Base-by-base conservation (phyloP, 805 yeast genomes). In the Metschnikowia baotianmanensis region DNA sequence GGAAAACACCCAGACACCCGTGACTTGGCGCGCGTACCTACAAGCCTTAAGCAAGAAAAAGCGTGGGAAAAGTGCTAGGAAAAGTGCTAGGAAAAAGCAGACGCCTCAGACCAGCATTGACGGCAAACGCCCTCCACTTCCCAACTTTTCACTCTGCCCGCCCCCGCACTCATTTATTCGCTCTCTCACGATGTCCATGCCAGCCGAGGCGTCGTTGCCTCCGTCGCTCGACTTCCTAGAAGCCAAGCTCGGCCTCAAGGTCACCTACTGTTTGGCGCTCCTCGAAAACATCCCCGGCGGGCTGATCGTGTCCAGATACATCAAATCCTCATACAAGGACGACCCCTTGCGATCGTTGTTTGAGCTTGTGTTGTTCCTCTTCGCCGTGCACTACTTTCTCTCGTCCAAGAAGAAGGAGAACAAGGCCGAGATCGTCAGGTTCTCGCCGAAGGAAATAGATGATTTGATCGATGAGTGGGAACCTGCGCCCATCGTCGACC, bases 291-390 rank as follows among this genome's bases (percentile, higher is more conserved):
- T 69, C 4, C 86, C 86, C 1, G 85, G 85, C 41, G 84, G 85
- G 12, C 67, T 64, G 32, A 65, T 78, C 40, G 56, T 82, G 5
- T 65, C 83, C 23, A 65, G 89, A 42, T 93, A 93, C 62, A 82
- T 93, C 55, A 74, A 74, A 48, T 81, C 89, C 10, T 88, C 97
- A 2, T 90, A 90, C 60, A 89, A 88, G 61, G 80, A 93, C 63
- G 99, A 93, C 61, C 99, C 99, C 1, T 75, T 88, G 45, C 78
- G 99, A 55, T 86, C 98, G 0, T 57, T 87, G 6, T 71, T 93
- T 40, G 99, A 93, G 65, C 61, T 85, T 26, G 69, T 81, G 13
- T 71, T 93, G 52, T 77, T 89, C 24, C 59, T 89, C 11, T 85
- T 90, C 61, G 98, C 96, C 3, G 68, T 89, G 45, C 74, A 84